Base-by-base conservation (phyloP, 768 basidiomycete genomes). In the Sarcomyxa edulis region DNA sequence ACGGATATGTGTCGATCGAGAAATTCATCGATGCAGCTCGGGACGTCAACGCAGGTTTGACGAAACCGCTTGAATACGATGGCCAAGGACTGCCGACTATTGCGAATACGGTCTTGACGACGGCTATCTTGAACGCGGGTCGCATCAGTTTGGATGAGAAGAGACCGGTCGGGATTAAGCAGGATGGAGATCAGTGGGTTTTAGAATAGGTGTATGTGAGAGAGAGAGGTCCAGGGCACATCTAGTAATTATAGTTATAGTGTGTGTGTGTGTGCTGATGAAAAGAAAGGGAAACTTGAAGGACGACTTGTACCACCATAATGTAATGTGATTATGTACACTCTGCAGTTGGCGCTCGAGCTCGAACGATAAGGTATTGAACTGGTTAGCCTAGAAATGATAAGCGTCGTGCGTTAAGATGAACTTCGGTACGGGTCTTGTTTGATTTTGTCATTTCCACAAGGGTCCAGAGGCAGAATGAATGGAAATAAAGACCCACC, bases 61-160 rank as follows among this genome's bases (percentile, higher is more conserved):
- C 75, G 35, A 72, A 74, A 54, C 76, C 90, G 15, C 67, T 58
- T 23, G 82, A 87, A 42, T 95, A 81, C 60, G 91, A 96, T 61
- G 59, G 59, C 16, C 78, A 82, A 43, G 89, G 84, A 16, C 68
- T 91, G 45, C 91, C 93, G 25, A 95, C 93, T 15, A 89, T 94
- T 56, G 72, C 76, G 31, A 94, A 91, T 62, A 94, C 92, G 10
- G 81, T 93, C 11, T 62, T 87, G 48, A 87, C 84, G 12, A 91
- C 89, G 8, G 87, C 87, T 10, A 90, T 95, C 55, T 73, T 95
- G 48, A 78, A 94, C 46, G 93, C 93, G 19, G 93, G 93, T 10
- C 77, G 93, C 39, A 81, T 90, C 56, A 88, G 85, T 52, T 62
- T 95, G 40, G 90, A 95, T 59, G 90, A 95, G 72, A 89, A 84